A percentile compares a stretch with the other conserved stretches of the same genome.
phyloP scores from a whole-genome alignment of 768 basidiomycete genomes.

The Fibroporia radiculosa region DNA sequence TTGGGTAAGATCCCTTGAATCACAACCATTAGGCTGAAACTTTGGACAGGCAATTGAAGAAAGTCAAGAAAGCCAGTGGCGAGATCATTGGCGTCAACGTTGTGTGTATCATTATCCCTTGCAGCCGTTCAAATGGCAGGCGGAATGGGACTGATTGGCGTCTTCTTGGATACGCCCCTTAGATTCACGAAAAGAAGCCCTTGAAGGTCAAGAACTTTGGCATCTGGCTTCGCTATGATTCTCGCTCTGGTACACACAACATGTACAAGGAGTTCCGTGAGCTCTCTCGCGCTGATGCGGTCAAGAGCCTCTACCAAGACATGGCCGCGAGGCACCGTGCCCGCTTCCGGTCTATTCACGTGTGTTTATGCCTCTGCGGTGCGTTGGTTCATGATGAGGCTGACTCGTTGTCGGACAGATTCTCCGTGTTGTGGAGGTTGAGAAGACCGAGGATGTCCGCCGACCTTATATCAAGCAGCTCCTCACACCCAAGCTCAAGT shows the following conservation, averaged over 20 bases:
- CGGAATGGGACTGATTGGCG: constrained; percentile 49
- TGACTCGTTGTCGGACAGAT: too few species aligned
- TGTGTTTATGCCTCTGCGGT: constrained; percentile 41
- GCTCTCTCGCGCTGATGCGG: constrained; percentile 88
- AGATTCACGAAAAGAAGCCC: constrained; percentile 98
- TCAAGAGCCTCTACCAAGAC: constrained; percentile 97
- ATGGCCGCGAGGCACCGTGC: constrained; percentile 99
- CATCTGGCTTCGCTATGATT: constrained; percentile 99
- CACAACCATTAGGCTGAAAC: not conserved
- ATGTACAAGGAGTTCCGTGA: constrained; percentile 99
- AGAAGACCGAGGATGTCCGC: constrained; percentile 86
- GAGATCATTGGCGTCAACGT: constrained; percentile 98
- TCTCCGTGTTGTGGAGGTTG: constrained; percentile 93
- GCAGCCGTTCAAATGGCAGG: constrained; percentile 83
- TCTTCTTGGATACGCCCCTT: constrained; percentile 22
- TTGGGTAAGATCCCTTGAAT: not conserved
- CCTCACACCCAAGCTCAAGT: constrained; percentile 82
- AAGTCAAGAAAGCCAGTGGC: constrained; percentile 99
- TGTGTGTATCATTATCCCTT: constrained; percentile 68
- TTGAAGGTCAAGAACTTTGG: constrained; percentile 99
- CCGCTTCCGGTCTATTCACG: constrained; percentile 97
- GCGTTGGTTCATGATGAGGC: not conserved
- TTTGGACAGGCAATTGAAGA: constrained; percentile 78
- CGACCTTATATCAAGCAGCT: constrained; percentile 99
- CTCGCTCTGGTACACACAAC: constrained; percentile 99